Evolutionary conservation across 805 yeast genomes (phyloP).

Genomic region (Barnettozyma populi): DNA sequence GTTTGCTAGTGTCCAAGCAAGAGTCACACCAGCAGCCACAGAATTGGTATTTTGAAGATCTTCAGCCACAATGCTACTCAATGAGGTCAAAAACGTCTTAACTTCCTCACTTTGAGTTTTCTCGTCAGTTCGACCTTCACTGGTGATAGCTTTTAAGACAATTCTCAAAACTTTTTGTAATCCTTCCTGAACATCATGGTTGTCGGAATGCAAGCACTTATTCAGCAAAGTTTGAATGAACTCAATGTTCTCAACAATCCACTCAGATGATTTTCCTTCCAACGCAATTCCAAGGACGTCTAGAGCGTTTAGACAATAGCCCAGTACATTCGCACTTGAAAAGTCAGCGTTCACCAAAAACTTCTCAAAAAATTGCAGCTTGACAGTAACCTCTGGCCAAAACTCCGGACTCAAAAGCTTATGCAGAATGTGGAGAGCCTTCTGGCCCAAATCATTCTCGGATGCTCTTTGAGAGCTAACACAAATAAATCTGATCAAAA

Average conservation of each 20-base stretch:
- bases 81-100: slow-evolving; percentile 51
- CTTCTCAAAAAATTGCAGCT: slow-evolving; percentile 81
- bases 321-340: slow-evolving; percentile 59
- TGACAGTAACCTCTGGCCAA: slow-evolving; percentile 90
- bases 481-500: slow-evolving; percentile 82
- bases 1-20: slow-evolving; percentile 74
- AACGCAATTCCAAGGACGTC: slow-evolving; percentile 83
- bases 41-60: slow-evolving; percentile 70
- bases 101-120: slow-evolving; percentile 59
- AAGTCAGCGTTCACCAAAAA: slow-evolving; percentile 76
- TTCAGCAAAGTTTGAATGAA: slow-evolving; percentile 71
- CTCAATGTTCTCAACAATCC: slow-evolving; percentile 71
- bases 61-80: slow-evolving; percentile 69
- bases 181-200: slow-evolving; percentile 82
- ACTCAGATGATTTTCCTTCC: slow-evolving; percentile 66
- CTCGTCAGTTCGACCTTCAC: slow-evolving; percentile 38
- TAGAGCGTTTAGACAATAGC: slow-evolving; percentile 83
- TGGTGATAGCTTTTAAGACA: slow-evolving; percentile 60
- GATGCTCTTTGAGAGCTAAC: slow-evolving; percentile 79
- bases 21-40: slow-evolving; percentile 81
- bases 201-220: slow-evolving; percentile 74
- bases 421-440: slow-evolving; percentile 74
- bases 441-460: slow-evolving; percentile 74
- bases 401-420: slow-evolving; percentile 63
- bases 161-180: slow-evolving; percentile 69